Conservation (phyloP, 768 basidiomycete genomes). For the Boletus insuetus region DNA sequence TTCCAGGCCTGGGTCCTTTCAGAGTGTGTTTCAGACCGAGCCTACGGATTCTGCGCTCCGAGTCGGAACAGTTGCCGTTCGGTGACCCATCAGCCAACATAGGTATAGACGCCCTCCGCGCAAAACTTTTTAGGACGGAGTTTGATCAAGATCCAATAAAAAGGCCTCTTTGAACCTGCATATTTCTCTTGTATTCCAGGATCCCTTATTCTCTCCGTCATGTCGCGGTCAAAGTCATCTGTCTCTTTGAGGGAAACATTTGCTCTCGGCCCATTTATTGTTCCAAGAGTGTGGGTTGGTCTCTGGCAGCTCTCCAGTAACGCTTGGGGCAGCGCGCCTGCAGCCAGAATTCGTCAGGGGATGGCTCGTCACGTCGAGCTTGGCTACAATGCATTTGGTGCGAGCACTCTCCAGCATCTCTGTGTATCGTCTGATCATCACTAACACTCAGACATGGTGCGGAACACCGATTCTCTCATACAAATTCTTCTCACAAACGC, state of each 20-base stretch:
- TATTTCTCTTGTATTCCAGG: conserved; percentile 8
- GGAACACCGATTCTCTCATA: conserved; percentile 17
- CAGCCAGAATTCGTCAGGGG: conserved; percentile 58
- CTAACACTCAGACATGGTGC: conserved; percentile 52
- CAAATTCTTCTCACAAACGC: conserved; percentile 15
- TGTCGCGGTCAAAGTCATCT: conserved; percentile 19
- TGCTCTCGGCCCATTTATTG: conserved; percentile 51
- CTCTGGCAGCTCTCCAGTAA: conserved; percentile 87
- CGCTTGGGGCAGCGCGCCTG: conserved; percentile 78
- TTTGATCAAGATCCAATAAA: conserved; percentile 28
- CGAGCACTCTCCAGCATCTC: conserved; percentile 15
- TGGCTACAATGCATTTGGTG: conserved; percentile 50
- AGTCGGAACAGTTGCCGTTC: conserved; percentile 8
- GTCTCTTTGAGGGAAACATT: conserved; percentile 41
- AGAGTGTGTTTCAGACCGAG: conserved; percentile 9
- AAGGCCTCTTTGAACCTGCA: conserved; percentile 4
- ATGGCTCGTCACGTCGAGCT: conserved; percentile 62
- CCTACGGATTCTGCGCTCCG: conserved; percentile 2
- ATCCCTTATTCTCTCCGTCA: conserved; percentile 12
- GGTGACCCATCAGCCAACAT: not conserved
- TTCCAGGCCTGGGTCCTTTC: conserved; percentile 1
- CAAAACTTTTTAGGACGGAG: conserved; percentile 29
- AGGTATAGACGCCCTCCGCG: conserved; percentile 1
- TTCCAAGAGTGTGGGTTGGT: conserved; percentile 71
- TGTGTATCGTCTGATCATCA: conserved; percentile 9